phyloP scores from a whole-genome alignment of 129 eudicot species.

The Flaveria bidentis region DNA sequence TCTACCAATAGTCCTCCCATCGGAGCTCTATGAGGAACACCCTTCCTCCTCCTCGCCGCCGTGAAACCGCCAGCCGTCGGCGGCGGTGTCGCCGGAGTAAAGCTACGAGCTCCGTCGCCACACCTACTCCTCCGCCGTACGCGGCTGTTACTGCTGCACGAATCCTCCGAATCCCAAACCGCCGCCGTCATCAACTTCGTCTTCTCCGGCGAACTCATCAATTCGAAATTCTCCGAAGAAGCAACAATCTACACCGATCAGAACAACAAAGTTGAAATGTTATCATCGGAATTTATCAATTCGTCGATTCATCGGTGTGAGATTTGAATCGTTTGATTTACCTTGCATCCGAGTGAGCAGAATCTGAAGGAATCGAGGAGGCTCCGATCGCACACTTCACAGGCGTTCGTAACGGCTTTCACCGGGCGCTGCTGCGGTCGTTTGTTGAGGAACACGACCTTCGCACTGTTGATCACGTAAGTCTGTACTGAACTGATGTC shows the following conservation, averaged over 20 bases:
- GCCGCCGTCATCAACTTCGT: constrained; percentile 33
- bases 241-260: constrained; percentile 57
- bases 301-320: not conserved
- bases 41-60: constrained; percentile 79
- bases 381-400: constrained; percentile 85
- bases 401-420: constrained; percentile 84
- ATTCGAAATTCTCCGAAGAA: constrained; percentile 45
- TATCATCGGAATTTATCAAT: not conserved
- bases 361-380: constrained; percentile 91
- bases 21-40: constrained; percentile 94
- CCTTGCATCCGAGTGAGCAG: constrained; percentile 98
- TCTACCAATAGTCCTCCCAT: constrained; percentile 63
- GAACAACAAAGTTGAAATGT: not conserved
- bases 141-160: constrained; percentile 56
- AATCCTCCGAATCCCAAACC: constrained; percentile 70
- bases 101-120: constrained; percentile 41
- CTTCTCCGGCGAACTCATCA: constrained; percentile 44
- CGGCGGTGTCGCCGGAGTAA: constrained; percentile 88
- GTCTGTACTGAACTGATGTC: constrained; percentile 88
- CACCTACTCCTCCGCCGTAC: constrained; percentile 31
- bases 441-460: constrained; percentile 84
- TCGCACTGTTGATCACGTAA: constrained; percentile 87
- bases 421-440: constrained; percentile 95
- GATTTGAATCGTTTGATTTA: constrained; percentile 4
- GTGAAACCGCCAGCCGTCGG: constrained; percentile 45